Evolutionary conservation across 495 filamentous ascomycete species (phyloP).

Genomic region (Podospora pseudopauciseta): DNA sequence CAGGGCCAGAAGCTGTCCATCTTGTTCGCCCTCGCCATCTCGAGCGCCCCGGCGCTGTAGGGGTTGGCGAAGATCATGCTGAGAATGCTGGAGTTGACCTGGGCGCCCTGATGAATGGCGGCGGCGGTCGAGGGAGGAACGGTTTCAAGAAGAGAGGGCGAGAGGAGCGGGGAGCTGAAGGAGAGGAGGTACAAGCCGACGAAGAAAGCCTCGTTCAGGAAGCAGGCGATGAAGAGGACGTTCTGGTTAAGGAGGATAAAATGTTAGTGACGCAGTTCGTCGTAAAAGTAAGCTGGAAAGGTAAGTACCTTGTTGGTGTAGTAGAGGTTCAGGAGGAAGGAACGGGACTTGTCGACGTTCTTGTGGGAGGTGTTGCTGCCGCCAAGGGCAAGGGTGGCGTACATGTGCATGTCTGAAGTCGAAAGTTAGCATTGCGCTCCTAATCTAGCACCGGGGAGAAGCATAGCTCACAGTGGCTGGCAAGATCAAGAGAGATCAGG

Average conservation of each 20-base stretch:
- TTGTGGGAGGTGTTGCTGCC: slow-evolving; percentile 81
- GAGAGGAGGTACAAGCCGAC: slow-evolving; percentile 96
- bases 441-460: background rate
- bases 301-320: slow-evolving; percentile 86
- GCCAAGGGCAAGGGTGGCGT: slow-evolving; percentile 80
- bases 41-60: slow-evolving; percentile 85
- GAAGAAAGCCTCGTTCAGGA: slow-evolving; percentile 92
- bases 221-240: slow-evolving; percentile 88
- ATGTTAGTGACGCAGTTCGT: slow-evolving; percentile 6
- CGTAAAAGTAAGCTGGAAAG: background rate
- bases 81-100: slow-evolving; percentile 58
- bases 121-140: slow-evolving; percentile 45
- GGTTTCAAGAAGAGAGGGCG: slow-evolving; percentile 67
- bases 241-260: slow-evolving; percentile 49
- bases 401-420: slow-evolving; percentile 81
- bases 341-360: slow-evolving; percentile 76
- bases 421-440: background rate
- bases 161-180: slow-evolving; percentile 83
- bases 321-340: slow-evolving; percentile 85
- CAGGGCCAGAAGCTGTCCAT: slow-evolving; percentile 82
- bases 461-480: slow-evolving; percentile 63
- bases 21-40: slow-evolving; percentile 89
- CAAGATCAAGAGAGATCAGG: slow-evolving; percentile 85
- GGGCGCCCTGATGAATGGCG: slow-evolving; percentile 60
- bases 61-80: slow-evolving; percentile 73